phyloP scores from a whole-genome alignment of 768 basidiomycete genomes.

The Tubosaeta sp. region DNA sequence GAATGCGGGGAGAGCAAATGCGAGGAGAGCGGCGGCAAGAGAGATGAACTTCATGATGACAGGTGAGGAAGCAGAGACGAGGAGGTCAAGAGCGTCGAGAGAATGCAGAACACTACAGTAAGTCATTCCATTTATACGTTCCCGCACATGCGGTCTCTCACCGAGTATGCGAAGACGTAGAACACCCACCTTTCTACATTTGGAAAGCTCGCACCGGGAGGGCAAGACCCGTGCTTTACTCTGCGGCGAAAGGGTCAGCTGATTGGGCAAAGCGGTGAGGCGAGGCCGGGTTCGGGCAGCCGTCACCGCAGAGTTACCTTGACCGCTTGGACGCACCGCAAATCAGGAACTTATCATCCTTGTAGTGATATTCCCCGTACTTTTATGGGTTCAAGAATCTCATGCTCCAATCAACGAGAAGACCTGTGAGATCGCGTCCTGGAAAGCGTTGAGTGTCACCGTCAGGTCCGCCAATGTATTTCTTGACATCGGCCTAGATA shows the following conservation, averaged over 20 bases:
- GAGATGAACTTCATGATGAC: conserved; percentile 25
- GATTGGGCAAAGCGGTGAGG: conserved; percentile 1
- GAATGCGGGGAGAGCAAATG: conserved; percentile 15
- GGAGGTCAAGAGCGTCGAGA: too few relatives aligned
- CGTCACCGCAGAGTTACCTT: background rate
- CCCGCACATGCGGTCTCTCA: background rate
- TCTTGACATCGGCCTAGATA: too few relatives aligned
- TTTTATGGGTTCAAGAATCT: too few relatives aligned
- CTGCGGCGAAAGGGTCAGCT: conserved; percentile 2
- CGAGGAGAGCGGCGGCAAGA: conserved; percentile 5
- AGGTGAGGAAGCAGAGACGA: too few relatives aligned
- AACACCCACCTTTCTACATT: background rate
- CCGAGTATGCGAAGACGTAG: background rate
- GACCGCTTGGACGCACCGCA: too few relatives aligned
- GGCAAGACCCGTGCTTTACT: background rate
- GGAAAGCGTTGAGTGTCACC: too few relatives aligned
- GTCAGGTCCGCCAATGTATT: too few relatives aligned
- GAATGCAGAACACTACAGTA: background rate
- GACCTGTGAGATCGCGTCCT: too few relatives aligned
- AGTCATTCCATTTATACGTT: conserved; percentile 14
- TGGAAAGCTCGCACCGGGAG: conserved; percentile 2
- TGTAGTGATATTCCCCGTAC: too few relatives aligned
- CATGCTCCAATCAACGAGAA: too few relatives aligned
- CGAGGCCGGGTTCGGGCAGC: background rate
- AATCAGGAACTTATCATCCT: too few relatives aligned